Percentiles rank a stretch among this genome's conserved stretches.
Evolutionary conservation across 257 asterid species (phyloP).

Genomic region (Solanum megistacrolobum): DNA sequence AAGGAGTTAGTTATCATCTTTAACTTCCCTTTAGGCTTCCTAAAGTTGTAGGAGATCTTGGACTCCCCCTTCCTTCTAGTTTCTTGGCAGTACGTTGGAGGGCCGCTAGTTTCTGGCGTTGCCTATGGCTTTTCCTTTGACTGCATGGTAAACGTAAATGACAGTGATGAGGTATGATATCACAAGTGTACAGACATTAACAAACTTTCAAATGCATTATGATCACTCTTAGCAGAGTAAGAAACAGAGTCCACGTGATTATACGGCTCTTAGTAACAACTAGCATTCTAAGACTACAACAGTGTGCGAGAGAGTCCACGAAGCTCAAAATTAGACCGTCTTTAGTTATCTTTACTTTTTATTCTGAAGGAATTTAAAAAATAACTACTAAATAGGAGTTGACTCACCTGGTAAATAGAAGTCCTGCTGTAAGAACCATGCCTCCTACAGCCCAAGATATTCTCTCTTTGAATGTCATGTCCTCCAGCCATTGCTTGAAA

Average conservation of each 20-base stretch:
- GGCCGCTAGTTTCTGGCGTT: conserved; percentile 55
- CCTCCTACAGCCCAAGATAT: conserved; percentile 98
- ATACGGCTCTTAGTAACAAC: background rate
- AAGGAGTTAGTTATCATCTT: conserved; percentile 23
- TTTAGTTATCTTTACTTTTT: background rate
- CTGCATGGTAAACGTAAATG: conserved; percentile 26
- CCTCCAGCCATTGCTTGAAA: conserved; percentile 55
- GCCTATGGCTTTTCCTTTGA: conserved; percentile 44
- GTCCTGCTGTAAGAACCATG: conserved; percentile 96
- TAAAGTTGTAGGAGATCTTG: conserved; percentile 22
- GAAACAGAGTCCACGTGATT: background rate
- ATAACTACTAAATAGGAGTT: background rate
- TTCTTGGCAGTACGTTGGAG: conserved; percentile 51
- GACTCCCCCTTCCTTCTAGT: conserved; percentile 39
- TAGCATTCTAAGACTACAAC: background rate
- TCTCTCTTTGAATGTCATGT: conserved; percentile 50
- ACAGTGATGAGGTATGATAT: background rate
- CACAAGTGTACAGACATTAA: background rate
- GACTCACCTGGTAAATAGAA: conserved; percentile 67
- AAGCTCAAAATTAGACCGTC: background rate
- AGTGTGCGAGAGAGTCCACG: background rate
- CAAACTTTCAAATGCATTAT: background rate
- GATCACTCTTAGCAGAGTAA: background rate
- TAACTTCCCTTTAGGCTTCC: conserved; percentile 27
- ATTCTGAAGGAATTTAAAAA: background rate